Percentiles rank a stretch among this genome's conserved stretches.
phyloP scores from a whole-genome alignment of 768 basidiomycete genomes.

The Cystobasidium onofrii region DNA sequence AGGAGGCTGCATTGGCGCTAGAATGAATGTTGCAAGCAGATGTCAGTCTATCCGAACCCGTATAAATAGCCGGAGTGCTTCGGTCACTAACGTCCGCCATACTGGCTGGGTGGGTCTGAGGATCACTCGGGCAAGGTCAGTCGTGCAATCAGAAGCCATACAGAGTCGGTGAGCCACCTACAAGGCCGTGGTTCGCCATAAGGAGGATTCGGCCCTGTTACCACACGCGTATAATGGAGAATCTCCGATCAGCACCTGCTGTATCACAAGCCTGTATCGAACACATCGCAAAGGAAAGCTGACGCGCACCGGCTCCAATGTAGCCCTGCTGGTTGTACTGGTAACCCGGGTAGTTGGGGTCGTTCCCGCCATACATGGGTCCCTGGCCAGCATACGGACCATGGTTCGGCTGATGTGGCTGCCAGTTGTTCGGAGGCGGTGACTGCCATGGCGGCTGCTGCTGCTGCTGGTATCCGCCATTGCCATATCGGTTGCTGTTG shows the following conservation, averaged over 20 bases:
- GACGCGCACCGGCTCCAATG: neutral
- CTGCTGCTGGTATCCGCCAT: neutral
- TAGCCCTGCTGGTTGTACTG: conserved; percentile 27
- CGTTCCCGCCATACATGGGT: neutral
- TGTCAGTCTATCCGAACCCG: neutral
- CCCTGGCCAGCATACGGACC: neutral
- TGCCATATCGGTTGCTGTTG: neutral
- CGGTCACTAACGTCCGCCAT: neutral
- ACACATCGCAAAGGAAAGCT: neutral
- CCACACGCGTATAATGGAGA: neutral
- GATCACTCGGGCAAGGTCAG: too few species aligned
- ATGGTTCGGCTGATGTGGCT: neutral
- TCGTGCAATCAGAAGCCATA: too few species aligned
- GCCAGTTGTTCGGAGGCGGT: neutral
- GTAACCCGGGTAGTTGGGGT: neutral
- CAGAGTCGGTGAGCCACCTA: conserved; percentile 5
- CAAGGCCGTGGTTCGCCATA: conserved; percentile 15
- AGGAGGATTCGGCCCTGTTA: neutral
- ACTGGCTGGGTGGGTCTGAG: conserved; percentile 28
- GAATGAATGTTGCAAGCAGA: neutral
- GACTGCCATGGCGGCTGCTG: conserved; percentile 1
- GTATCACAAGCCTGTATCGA: too few species aligned
- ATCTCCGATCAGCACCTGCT: neutral
- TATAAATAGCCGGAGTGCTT: neutral
- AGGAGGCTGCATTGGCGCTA: conserved; percentile 3